Conservation (phyloP, 805 yeast species). For the Myxozyma monticola region DNA sequence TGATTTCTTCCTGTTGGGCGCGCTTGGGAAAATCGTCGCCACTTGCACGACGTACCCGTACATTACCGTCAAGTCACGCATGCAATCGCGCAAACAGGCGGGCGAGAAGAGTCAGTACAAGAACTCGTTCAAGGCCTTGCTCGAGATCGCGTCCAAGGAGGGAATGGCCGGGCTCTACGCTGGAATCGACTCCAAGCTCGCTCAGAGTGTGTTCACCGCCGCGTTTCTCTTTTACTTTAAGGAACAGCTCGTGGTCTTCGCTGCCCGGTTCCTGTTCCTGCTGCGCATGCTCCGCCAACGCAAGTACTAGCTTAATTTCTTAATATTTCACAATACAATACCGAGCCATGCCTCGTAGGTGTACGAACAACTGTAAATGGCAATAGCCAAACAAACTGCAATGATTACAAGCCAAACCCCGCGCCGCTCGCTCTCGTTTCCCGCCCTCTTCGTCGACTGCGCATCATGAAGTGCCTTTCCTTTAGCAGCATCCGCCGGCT, state of each 20-base stretch:
- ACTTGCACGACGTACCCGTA: constrained; percentile 88
- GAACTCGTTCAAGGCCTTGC: constrained; percentile 42
- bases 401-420: background rate
- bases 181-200: constrained; percentile 75
- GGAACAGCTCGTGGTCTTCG: constrained; percentile 64
- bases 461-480: too few relatives aligned
- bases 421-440: too few relatives aligned
- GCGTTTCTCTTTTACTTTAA: constrained; percentile 89
- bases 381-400: background rate
- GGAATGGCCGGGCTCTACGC: constrained; percentile 77
- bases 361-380: background rate
- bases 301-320: too few relatives aligned
- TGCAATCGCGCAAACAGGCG: constrained; percentile 56
- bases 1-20: constrained; percentile 85
- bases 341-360: background rate
- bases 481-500: constrained; percentile 46
- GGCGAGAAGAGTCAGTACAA: constrained; percentile 42
- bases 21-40: constrained; percentile 85
- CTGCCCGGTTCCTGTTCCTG: constrained; percentile 5
- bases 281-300: background rate
- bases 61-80: constrained; percentile 82
- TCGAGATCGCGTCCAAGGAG: constrained; percentile 62
- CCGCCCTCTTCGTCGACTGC: too few relatives aligned
- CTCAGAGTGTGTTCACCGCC: constrained; percentile 83
- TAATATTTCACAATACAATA: background rate